Conservation (phyloP, 208 protist genomes). For the Vickermania spadyakhi region DNA sequence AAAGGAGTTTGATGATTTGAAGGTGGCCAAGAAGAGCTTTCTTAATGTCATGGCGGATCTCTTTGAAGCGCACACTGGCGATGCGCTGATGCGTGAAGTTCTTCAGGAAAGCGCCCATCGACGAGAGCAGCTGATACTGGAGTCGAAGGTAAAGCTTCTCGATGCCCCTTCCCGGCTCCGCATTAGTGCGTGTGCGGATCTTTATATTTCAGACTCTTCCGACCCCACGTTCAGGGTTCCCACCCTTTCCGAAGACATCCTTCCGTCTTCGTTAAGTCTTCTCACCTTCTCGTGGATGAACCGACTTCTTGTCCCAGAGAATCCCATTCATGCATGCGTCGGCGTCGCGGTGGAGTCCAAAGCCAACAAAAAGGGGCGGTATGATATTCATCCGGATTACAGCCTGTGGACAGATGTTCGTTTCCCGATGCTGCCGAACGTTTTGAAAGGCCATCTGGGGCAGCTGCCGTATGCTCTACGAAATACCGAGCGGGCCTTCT, state of each 20-base stretch:
- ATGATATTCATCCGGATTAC: not conserved
- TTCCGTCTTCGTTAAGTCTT: not conserved
- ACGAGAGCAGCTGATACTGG: not conserved
- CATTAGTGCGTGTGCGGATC: not conserved
- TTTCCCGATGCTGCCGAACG: conserved; percentile 28
- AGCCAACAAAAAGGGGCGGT: not conserved
- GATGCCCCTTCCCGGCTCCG: not conserved
- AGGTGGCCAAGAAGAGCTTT: not conserved
- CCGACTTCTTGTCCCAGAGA: not conserved
- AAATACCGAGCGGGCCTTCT: conserved; percentile 24
- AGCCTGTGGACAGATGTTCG: conserved; percentile 24
- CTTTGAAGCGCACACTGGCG: not conserved
- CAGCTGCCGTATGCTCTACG: conserved; percentile 29
- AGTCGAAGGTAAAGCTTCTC: not conserved
- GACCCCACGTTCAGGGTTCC: not conserved
- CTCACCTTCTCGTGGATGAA: not conserved
- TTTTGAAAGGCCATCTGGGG: conserved; percentile 32
- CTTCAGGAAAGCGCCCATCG: not conserved
- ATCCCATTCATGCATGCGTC: not conserved
- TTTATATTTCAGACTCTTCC: not conserved
- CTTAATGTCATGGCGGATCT: not conserved
- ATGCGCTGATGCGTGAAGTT: not conserved
- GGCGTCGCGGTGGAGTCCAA: not conserved
- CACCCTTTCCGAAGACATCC: not conserved
- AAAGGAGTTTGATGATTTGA: not conserved